Evolutionary conservation across 768 basidiomycete genomes (phyloP), one percentile per base, ranked within the genome.

Genomic region (Amanita polypyramis): DNA sequence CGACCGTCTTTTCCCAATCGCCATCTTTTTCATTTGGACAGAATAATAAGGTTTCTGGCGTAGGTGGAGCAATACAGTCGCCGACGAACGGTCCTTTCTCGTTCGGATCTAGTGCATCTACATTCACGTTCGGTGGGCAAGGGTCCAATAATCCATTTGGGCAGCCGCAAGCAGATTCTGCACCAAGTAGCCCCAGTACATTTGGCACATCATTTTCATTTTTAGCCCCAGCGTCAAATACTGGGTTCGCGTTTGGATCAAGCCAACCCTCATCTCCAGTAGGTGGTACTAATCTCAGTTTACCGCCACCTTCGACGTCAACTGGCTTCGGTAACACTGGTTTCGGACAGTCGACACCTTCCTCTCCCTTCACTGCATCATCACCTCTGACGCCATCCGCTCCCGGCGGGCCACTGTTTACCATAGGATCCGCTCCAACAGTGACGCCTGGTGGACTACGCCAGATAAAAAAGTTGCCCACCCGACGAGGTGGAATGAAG

Each of bases 181-280:
- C 66, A 51, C 63, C 61, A 43, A 69, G 75, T 27, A 57, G 63
- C 6, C 63, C 67, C 15, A 61, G 69, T 25, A 65, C 73, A 1
- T 60, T 62, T 17, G 68, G 69, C 14, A 52, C 72, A 0, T 63
- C 68, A 12, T 82, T 82, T 55, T 60, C 68, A 3, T 83, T 83
- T 55, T 61, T 65, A 43, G 50, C 65, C 50, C 58, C 62, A 21
- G 51, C 65, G 8, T 62, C 72, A 23, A 66, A 54, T 43, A 56
- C 64, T 20, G 49, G 69, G 1, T 82, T 81, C 53, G 40, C 64
- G 7, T 82, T 82, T 56, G 77, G 73, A 17, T 66, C 74, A 32
- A 73, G 70, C 54, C 79, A 79, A 54, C 79, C 80, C 44, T 72
- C 70, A 34, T 82, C 80, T 8, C 80, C 80, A 21, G 78, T 74